A percentile compares a stretch with the other conserved stretches of the same genome.
Conservation (phyloP, 2,329 filamentous ascomycete species). For the Ophiostoma montium region DNA sequence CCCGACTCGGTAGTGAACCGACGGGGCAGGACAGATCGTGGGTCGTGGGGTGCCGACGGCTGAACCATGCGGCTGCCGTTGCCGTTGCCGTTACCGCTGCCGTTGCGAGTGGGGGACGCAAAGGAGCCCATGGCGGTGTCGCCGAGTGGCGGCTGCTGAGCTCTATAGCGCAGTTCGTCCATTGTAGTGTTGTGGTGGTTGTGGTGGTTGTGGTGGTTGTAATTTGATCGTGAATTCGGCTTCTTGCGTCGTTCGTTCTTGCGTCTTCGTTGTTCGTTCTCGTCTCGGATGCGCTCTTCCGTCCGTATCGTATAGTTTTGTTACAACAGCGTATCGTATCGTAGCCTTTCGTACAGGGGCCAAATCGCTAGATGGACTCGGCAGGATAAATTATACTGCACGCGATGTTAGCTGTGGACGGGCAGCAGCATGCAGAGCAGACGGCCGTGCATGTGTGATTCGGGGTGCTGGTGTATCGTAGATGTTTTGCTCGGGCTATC, state of each 20-base stretch:
- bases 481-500: neutral
- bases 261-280: neutral
- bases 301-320: constrained; percentile 13
- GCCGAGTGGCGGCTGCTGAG: constrained; percentile 62
- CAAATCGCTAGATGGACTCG: constrained; percentile 4
- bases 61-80: constrained; percentile 50
- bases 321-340: constrained; percentile 13
- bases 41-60: constrained; percentile 47
- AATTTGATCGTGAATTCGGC: neutral
- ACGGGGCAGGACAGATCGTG: constrained; percentile 65
- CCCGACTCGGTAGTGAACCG: constrained; percentile 89
- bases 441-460: too few species aligned
- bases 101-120: constrained; percentile 59
- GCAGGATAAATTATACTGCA: constrained; percentile 9
- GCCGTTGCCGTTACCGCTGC: constrained; percentile 54
- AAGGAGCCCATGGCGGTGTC: constrained; percentile 63
- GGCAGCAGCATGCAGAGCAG: too few species aligned
- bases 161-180: constrained; percentile 68
- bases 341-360: constrained; percentile 1
- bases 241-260: neutral
- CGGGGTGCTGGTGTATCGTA: neutral
- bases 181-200: constrained; percentile 24
- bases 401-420: neutral
- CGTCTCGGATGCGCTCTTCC: neutral
- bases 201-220: neutral